These are phyloP conservation scores for Vigna reflexopilosa DNA, from an alignment of 306 rosid genomes.

Conservation along the genomic window DNA sequence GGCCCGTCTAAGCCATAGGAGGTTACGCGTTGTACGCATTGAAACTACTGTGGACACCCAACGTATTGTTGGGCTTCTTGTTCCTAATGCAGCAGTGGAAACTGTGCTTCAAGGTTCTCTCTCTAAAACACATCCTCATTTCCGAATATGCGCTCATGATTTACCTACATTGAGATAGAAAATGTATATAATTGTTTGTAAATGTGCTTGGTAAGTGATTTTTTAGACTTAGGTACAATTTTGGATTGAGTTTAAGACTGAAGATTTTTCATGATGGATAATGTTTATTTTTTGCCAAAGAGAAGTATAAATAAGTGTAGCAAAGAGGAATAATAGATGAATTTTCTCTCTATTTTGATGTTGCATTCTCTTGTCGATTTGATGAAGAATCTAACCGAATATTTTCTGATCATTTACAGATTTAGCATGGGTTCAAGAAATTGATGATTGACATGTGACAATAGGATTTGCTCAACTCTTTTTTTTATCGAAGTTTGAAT, in stretches of 20 bases:
- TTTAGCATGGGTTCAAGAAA: slow-evolving; percentile 92
- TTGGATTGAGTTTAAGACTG: neutral
- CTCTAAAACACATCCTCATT: slow-evolving; percentile 23
- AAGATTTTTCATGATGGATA: neutral
- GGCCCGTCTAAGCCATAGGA: slow-evolving; percentile 92
- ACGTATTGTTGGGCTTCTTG: slow-evolving; percentile 92
- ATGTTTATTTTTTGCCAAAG: neutral
- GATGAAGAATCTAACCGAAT: slow-evolving; percentile 36
- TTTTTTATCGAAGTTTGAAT: slow-evolving; percentile 34
- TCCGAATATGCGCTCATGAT: slow-evolving; percentile 25
- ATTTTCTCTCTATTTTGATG: slow-evolving; percentile 32
- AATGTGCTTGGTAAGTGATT: slow-evolving; percentile 10
- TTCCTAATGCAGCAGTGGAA: slow-evolving; percentile 95
- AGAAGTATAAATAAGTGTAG: neutral
- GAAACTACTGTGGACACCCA: slow-evolving; percentile 80
- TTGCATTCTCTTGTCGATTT: neutral
- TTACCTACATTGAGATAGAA: slow-evolving; percentile 23
- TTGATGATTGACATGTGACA: slow-evolving; percentile 63
- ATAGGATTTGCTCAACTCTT: slow-evolving; percentile 7
- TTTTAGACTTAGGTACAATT: slow-evolving; percentile 20
- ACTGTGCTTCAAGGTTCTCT: slow-evolving; percentile 84
- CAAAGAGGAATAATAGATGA: slow-evolving; percentile 7
- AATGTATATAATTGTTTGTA: slow-evolving; percentile 15
- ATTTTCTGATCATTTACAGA: slow-evolving; percentile 54
- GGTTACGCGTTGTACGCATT: slow-evolving; percentile 90